phyloP scores from a whole-genome alignment of 371 early-diverging fungal species.

The Mortierella polycephala region DNA sequence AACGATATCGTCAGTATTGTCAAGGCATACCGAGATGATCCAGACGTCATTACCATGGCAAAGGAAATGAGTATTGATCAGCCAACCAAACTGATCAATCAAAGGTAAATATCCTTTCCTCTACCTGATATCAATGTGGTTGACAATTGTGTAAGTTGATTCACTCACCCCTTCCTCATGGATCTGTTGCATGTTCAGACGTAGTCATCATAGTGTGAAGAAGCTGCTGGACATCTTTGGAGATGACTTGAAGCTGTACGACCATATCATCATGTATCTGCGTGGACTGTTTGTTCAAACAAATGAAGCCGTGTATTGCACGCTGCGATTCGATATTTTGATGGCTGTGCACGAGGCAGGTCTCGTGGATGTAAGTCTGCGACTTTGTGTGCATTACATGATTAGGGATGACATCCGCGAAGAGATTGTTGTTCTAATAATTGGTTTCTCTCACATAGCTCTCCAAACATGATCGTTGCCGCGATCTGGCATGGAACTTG shows the following conservation, averaged over 20 bases:
- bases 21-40: constrained; percentile 55
- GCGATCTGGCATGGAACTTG: constrained; percentile 72
- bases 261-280: constrained; percentile 66
- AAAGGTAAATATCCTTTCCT: constrained; percentile 53
- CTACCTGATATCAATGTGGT: too few species aligned
- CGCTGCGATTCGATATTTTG: constrained; percentile 74
- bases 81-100: constrained; percentile 60
- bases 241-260: constrained; percentile 66
- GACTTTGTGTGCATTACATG: too few species aligned
- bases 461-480: constrained; percentile 64
- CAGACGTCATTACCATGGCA: constrained; percentile 64
- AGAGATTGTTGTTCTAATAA: not conserved
- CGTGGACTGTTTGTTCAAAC: constrained; percentile 67
- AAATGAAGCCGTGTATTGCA: constrained; percentile 68
- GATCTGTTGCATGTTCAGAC: constrained; percentile 48
- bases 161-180: not conserved
- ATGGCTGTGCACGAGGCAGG: constrained; percentile 76
- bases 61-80: constrained; percentile 63
- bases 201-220: constrained; percentile 63
- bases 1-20: constrained; percentile 56
- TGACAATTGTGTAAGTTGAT: too few species aligned
- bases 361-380: constrained; percentile 54
- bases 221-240: constrained; percentile 66
- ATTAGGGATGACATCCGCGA: not conserved
- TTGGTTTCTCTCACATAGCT: constrained; percentile 42